Base-by-base conservation (phyloP, 345 rosid species). In the Populus deltoides region DNA sequence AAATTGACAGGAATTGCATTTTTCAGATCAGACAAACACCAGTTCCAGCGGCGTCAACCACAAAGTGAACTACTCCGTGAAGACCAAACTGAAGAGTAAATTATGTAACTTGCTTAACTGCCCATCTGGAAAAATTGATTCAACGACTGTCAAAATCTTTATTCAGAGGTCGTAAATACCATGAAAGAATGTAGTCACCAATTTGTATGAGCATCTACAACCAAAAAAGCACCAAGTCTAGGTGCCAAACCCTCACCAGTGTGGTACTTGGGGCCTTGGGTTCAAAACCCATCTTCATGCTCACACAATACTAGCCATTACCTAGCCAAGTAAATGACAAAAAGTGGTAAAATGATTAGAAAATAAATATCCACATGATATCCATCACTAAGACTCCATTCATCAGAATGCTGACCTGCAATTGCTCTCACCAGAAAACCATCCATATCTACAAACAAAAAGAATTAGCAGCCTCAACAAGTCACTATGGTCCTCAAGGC, bases 201-300 rank as follows among this genome's bases (percentile, higher is more conserved):
- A 53, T 31, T 76, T 33, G 70, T 16, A 16, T 39, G 51, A 67
- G 7, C 24, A 59, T 59, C 6, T 4, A 63, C 13, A 18, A 35
- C n/a, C 27, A 71, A 77, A 55, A 55, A 3, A 4, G 7, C 59
- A 62, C 57, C 38, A 10, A 45, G 33, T 33, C n/a, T 57, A 70
- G 55, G 68, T 10, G 47, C 62, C 74, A 59, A 59, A 61, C 39
- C 70, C 75, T 77, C 61, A 8, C 66, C 59, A n/a, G 36, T 45
- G 68, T 29, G 1, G 38, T 24, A 15, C 25, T 4, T 47, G 63
- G n/a, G 57, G 18, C 51, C 24, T 51, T 29, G n/a, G 73, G 7
- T 31, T 57, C 33, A 55, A 39, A 70, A 36, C 73, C 63, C 49
- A 68, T 67, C 74, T 70, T 77, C 73, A 39, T 77, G 74, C 79